phyloP scores from a whole-genome alignment of 2,329 filamentous ascomycete genomes.

The Orbilia oligospora region DNA sequence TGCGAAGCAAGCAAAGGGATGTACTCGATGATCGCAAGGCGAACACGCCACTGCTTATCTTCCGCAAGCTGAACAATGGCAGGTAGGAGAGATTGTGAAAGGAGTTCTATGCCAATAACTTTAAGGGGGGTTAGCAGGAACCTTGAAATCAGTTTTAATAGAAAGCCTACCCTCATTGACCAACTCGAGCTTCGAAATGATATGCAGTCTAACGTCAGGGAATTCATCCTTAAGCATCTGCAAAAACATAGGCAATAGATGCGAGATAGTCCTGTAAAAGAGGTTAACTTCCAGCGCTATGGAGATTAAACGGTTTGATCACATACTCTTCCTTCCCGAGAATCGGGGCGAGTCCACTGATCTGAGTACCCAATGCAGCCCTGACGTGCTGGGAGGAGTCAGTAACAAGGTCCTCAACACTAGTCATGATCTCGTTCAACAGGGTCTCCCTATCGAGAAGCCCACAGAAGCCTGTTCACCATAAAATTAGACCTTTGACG shows the following conservation, averaged over 20 bases:
- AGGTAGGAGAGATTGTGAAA: conserved; percentile 95
- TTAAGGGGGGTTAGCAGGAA: conserved; percentile 42
- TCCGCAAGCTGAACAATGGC: conserved; percentile 97
- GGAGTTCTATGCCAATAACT: conserved; percentile 98
- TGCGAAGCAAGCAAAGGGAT: conserved; percentile 96
- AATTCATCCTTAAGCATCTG: conserved; percentile 99
- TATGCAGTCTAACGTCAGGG: conserved; percentile 96
- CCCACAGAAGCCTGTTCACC: conserved; percentile 82
- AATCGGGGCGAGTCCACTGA: conserved; percentile 95
- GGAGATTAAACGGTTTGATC: conserved; percentile 58
- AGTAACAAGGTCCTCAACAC: conserved; percentile 94
- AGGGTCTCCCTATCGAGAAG: conserved; percentile 89
- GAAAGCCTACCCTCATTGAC: conserved; percentile 84
- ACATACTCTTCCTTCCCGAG: conserved; percentile 95
- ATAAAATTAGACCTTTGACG: conserved; percentile 5
- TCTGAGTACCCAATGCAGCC: conserved; percentile 93
- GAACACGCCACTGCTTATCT: conserved; percentile 99
- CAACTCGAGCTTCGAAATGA: conserved; percentile 99
- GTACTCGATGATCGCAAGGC: conserved; percentile 98
- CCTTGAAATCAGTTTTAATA: not conserved
- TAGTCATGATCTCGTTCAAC: conserved; percentile 95
- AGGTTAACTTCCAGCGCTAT: conserved; percentile 62
- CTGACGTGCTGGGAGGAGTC: conserved; percentile 97
- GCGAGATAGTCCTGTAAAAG: conserved; percentile 83
- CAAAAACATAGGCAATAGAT: conserved; percentile 97